Percentiles rank a stretch among this genome's conserved stretches.
phyloP scores from a whole-genome alignment of 2,329 filamentous ascomycete genomes.

The Rutstroemia sp. region DNA sequence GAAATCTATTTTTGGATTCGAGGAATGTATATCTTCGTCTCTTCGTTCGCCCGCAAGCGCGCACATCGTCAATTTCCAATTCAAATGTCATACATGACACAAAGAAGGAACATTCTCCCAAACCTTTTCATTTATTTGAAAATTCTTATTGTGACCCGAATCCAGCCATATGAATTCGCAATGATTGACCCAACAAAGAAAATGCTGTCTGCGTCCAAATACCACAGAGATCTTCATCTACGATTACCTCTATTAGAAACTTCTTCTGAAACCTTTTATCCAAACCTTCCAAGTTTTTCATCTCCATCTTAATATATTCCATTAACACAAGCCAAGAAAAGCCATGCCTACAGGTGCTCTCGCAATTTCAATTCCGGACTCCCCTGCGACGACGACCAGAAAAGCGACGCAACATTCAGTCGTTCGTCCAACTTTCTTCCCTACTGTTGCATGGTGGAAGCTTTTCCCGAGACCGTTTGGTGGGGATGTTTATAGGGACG shows the following conservation, averaged over 20 bases:
- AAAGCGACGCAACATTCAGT: constrained; percentile 1
- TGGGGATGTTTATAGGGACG: background rate
- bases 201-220: background rate
- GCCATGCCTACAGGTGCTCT: constrained; percentile 5
- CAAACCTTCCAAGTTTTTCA: background rate
- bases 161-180: too few species aligned
- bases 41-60: too few species aligned
- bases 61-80: too few species aligned
- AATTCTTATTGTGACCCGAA: background rate
- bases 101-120: background rate
- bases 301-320: background rate
- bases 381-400: background rate
- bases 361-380: background rate
- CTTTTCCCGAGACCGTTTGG: background rate
- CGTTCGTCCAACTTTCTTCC: constrained; percentile 6
- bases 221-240: background rate
- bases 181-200: background rate
- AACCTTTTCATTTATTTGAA: background rate
- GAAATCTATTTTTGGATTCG: too few species aligned
- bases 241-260: background rate
- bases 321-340: background rate
- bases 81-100: background rate
- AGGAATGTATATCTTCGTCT: too few species aligned
- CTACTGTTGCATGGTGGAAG: constrained; percentile 7
- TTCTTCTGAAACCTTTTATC: background rate